phyloP scores from a whole-genome alignment of 2,329 filamentous ascomycete genomes.

The Fusarium pseudocircinatum region DNA sequence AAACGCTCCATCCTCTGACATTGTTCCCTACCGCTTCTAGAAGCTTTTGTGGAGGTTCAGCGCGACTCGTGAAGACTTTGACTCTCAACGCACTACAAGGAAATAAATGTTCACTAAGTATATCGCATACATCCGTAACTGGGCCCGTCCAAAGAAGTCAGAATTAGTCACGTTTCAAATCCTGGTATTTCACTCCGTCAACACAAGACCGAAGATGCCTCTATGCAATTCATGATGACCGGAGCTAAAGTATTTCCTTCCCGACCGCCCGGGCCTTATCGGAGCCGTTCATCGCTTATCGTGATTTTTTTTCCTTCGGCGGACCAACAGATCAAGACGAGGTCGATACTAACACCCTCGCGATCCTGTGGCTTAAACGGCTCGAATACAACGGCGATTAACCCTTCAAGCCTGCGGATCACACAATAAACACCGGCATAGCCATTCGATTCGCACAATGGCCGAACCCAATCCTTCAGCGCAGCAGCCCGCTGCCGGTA shows the following conservation, averaged over 20 bases:
- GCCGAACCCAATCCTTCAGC: slow-evolving; percentile 36
- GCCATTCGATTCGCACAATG: slow-evolving; percentile 23
- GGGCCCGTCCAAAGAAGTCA: neutral
- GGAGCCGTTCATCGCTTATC: slow-evolving; percentile 16
- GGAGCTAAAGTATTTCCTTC: slow-evolving; percentile 40
- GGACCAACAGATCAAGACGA: slow-evolving; percentile 16
- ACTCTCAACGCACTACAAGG: neutral
- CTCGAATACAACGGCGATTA: slow-evolving; percentile 6
- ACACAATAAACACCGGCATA: neutral
- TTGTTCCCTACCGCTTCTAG: slow-evolving; percentile 2
- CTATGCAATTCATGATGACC: neutral
- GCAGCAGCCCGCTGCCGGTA: slow-evolving; percentile 40
- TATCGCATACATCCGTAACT: too few species aligned
- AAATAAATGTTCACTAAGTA: neutral
- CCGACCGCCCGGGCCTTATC: slow-evolving; percentile 37
- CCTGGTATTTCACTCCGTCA: neutral
- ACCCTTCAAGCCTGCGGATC: neutral
- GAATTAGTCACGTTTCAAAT: neutral
- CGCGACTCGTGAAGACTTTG: neutral
- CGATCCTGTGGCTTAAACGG: slow-evolving; percentile 11
- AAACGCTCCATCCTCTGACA: neutral
- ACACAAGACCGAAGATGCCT: neutral
- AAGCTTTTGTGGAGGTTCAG: slow-evolving; percentile 6
- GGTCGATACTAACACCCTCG: slow-evolving; percentile 20
- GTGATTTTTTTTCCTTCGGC: slow-evolving; percentile 34